Conservation (phyloP, 2,329 filamentous ascomycete genomes). For the Fonsecaea pedrosoi region DNA sequence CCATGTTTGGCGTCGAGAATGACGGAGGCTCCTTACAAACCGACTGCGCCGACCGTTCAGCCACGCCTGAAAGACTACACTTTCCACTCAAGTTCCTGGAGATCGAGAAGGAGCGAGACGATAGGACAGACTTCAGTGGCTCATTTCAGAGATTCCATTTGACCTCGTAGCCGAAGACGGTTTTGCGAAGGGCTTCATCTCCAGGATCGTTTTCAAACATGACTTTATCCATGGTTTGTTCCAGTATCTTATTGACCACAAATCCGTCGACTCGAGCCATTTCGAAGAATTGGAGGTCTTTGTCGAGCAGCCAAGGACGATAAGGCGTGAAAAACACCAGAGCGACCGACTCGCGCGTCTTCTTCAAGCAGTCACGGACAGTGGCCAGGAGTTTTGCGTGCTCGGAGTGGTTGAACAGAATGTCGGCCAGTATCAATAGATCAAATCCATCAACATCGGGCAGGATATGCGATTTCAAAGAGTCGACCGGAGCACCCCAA, state of each 20-base stretch:
- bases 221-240: conserved; percentile 81
- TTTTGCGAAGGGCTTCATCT: conserved; percentile 79
- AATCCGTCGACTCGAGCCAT: conserved; percentile 74
- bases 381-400: conserved; percentile 78
- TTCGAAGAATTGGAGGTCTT: conserved; percentile 87
- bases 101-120: conserved; percentile 13
- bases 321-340: conserved; percentile 96
- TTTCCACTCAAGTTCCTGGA: not conserved
- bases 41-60: not conserved
- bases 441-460: conserved; percentile 64
- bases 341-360: conserved; percentile 64
- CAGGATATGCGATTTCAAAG: conserved; percentile 64
- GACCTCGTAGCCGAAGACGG: conserved; percentile 79
- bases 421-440: conserved; percentile 82
- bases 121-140: not conserved
- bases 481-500: conserved; percentile 74
- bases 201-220: conserved; percentile 91
- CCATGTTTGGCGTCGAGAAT: not conserved
- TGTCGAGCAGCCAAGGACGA: conserved; percentile 84
- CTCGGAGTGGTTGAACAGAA: conserved; percentile 90
- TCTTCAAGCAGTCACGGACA: conserved; percentile 70
- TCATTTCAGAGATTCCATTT: conserved; percentile 59
- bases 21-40: not conserved
- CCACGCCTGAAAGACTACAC: not conserved
- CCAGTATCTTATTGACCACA: conserved; percentile 77